Percentiles rank a stretch among this genome's conserved stretches.
Evolutionary conservation across 345 rosid genomes (phyloP).

Genomic region (Brassica juncea): DNA sequence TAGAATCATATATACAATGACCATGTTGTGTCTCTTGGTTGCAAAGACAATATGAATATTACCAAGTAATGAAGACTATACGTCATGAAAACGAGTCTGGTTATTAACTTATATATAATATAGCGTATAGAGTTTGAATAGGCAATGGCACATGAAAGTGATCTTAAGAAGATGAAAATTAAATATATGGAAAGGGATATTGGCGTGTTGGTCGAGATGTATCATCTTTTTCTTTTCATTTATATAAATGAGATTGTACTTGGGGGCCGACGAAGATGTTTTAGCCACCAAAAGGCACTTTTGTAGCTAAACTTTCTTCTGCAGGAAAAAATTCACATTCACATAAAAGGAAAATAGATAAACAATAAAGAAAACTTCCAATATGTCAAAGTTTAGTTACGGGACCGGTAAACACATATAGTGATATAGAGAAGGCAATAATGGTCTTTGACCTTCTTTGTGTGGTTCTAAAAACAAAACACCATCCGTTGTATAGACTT

Average conservation of each 20-base stretch:
- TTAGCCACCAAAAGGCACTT: slow-evolving; percentile 12
- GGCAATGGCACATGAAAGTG: slow-evolving; percentile 23
- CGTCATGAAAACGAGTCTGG: slow-evolving; percentile 38
- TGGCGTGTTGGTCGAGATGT: slow-evolving; percentile 28
- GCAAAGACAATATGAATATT: slow-evolving; percentile 6
- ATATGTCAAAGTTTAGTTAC: slow-evolving; percentile 41
- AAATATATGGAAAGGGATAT: slow-evolving; percentile 4
- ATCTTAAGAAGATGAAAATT: slow-evolving; percentile 22
- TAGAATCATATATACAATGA: slow-evolving; percentile 8
- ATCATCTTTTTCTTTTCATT: background rate
- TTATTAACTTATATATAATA: slow-evolving; percentile 2
- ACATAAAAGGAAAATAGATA: background rate
- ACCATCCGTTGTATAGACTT: slow-evolving; percentile 10
- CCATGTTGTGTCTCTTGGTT: slow-evolving; percentile 10
- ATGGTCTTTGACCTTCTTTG: background rate
- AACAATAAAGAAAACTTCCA: slow-evolving; percentile 19
- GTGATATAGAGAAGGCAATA: slow-evolving; percentile 11
- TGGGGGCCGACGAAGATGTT: background rate
- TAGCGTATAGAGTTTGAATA: slow-evolving; percentile 36
- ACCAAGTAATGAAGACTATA: slow-evolving; percentile 14
- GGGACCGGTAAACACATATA: slow-evolving; percentile 25
- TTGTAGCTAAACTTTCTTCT: slow-evolving; percentile 16
- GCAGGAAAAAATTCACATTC: background rate
- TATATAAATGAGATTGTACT: background rate
- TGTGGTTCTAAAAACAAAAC: background rate